phyloP scores from a whole-genome alignment of 768 basidiomycete species.

The Termitomyces sp. region DNA sequence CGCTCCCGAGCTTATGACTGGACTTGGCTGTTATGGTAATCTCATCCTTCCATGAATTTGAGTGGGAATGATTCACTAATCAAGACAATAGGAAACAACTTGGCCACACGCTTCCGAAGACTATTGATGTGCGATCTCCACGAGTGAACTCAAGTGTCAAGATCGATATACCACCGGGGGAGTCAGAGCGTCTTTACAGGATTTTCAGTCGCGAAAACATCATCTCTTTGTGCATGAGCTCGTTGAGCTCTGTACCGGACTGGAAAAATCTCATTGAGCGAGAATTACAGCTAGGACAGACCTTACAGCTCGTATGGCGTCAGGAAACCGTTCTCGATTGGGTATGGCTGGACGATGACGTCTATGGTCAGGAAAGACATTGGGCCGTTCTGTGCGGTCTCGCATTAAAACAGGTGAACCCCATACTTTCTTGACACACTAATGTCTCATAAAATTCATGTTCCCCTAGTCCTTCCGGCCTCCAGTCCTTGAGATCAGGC shows the following conservation, averaged over 20 bases:
- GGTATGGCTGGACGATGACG: conserved; percentile 73
- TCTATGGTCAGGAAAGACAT: conserved; percentile 54
- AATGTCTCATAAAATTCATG: not conserved
- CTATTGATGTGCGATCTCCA: conserved; percentile 71
- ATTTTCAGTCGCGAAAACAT: conserved; percentile 62
- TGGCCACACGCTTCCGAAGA: conserved; percentile 66
- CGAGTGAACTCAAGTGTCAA: conserved; percentile 61
- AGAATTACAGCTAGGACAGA: conserved; percentile 49
- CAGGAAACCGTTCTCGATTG: conserved; percentile 75
- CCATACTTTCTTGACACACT: not conserved
- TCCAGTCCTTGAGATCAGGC: conserved; percentile 69
- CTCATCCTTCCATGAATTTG: not conserved
- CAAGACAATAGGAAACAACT: conserved; percentile 54
- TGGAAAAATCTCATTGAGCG: conserved; percentile 61
- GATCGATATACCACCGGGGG: conserved; percentile 60
- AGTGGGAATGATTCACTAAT: conserved; percentile 1
- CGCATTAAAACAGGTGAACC: conserved; percentile 63
- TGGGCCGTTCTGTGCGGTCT: conserved; percentile 80
- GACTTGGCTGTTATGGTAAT: conserved; percentile 83
- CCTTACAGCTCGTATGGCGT: conserved; percentile 78
- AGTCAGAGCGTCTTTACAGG: conserved; percentile 36
- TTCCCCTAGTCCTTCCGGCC: conserved; percentile 29
- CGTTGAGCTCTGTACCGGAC: conserved; percentile 51
- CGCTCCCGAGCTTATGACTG: conserved; percentile 82
- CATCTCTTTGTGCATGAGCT: conserved; percentile 55